A percentile compares a stretch with the other conserved stretches of the same genome.
Evolutionary conservation across 176 grass and related monocot species (phyloP).

Genomic region (Carex littledalei): DNA sequence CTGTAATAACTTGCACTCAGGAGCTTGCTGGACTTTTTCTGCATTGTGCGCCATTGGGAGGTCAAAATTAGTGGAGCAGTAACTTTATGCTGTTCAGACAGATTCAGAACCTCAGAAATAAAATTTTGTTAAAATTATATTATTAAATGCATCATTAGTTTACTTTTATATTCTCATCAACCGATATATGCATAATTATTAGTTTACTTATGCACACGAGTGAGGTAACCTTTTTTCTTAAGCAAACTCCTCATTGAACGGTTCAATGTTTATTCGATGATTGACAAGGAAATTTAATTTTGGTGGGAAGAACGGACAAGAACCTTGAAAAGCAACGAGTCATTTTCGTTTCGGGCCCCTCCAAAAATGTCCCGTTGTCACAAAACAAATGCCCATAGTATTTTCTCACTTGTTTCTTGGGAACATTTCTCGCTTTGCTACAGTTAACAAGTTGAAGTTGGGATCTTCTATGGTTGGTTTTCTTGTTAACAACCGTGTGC

Average conservation of each 20-base stretch:
- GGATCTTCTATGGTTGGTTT: not conserved
- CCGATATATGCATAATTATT: not conserved
- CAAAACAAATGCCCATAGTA: conserved; percentile 13
- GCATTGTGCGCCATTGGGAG: conserved; percentile 13
- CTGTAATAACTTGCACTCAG: too few relatives aligned
- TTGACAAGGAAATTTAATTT: not conserved
- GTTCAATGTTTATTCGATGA: conserved; percentile 7
- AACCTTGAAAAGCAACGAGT: conserved; percentile 2
- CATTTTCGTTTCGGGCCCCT: conserved; percentile 9
- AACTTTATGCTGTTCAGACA: not conserved
- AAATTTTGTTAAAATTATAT: not conserved
- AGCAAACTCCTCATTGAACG: not conserved
- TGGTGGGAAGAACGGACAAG: conserved; percentile 1
- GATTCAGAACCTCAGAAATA: not conserved
- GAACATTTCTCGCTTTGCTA: not conserved
- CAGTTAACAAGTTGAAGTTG: not conserved
- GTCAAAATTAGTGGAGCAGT: conserved; percentile 3
- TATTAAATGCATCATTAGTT: not conserved
- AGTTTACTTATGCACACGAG: not conserved
- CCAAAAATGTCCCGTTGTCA: conserved; percentile 3
- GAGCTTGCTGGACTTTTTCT: not conserved
- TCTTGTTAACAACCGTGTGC: not conserved
- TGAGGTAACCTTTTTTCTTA: not conserved
- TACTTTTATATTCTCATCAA: not conserved
- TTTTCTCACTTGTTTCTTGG: conserved; percentile 4